Evolutionary conservation across 371 early-diverging fungal species (phyloP), one percentile per base, ranked within the genome.

Genomic region (Blastocladiella emersonii): DNA sequence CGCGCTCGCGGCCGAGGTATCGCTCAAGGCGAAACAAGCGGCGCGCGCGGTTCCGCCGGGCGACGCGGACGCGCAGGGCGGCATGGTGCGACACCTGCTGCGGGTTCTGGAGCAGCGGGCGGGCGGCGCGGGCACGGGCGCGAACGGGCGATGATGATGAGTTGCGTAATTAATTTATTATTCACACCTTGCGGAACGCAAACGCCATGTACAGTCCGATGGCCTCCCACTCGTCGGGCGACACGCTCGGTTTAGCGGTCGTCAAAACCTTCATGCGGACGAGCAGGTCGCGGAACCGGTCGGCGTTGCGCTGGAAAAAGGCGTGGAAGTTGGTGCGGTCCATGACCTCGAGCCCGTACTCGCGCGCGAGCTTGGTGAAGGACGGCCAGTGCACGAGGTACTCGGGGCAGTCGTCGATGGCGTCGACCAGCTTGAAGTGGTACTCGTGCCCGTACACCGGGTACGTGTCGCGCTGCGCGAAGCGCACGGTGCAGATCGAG

Each of bases 401-500:
- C 74, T 99, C 99, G 1, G 96, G 92, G 70, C 98, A 98, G 69
- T 95, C 91, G 60, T 92, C 87, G 4, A 99, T 90, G 0, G 99
- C 99, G 72, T 99, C 99, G 53, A 84, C 86, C 27, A 99, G 78
- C 65, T 88, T 83, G 76, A 99, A 99, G 77, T 82, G 81, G 72
- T 99, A 98, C 56, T 85, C 83, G 67, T 85, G 82, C 2, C 97
- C 97, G 74, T 84, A 98, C 4, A 75, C 65, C 32, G 79, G 74
- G 49, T 83, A 83, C 1, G 71, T 66, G 2, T 85, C 75, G 51
- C 79, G 71, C 30, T 83, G 73, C 30, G 86, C 89, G 78, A 95
- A 95, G 39, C 76, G 71, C 25, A 96, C 87, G 25, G 70, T 73
- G 70, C 95, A 93, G 51, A 95, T 86, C 3, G 80, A 71, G 69